Evolutionary conservation across 148 eudicot species (phyloP).

Genomic region (Salicornia ramosissima): DNA sequence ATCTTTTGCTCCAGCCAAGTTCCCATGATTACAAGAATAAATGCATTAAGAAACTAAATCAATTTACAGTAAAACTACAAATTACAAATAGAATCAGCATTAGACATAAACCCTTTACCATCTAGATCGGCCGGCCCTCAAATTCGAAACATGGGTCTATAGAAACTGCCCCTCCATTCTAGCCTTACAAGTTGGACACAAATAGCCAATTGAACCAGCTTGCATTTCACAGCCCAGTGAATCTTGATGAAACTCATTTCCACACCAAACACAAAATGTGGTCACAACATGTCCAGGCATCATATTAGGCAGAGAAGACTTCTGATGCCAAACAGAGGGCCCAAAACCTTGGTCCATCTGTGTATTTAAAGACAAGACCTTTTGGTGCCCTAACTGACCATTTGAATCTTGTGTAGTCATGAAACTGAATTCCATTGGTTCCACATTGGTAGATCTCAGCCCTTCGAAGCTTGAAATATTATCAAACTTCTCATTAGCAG

Average conservation of each 20-base stretch:
- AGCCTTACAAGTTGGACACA: slow-evolving; percentile 82
- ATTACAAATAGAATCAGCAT: not conserved
- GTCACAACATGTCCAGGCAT: slow-evolving; percentile 37
- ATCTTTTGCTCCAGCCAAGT: not conserved
- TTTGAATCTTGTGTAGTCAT: slow-evolving; percentile 53
- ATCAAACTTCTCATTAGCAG: slow-evolving; percentile 45
- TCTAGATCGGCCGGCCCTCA: not conserved
- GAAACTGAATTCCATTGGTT: slow-evolving; percentile 89
- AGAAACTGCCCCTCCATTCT: slow-evolving; percentile 54
- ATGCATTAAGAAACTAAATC: slow-evolving; percentile 14
- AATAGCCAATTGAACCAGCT: slow-evolving; percentile 61
- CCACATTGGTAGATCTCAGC: slow-evolving; percentile 44
- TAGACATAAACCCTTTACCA: slow-evolving; percentile 16
- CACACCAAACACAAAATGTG: slow-evolving; percentile 77
- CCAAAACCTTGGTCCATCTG: slow-evolving; percentile 58
- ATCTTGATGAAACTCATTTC: slow-evolving; percentile 63
- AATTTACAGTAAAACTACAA: slow-evolving; percentile 14
- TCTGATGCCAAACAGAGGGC: slow-evolving; percentile 69
- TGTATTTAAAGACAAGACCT: slow-evolving; percentile 43
- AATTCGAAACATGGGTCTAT: slow-evolving; percentile 21
- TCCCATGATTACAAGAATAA: slow-evolving; percentile 14
- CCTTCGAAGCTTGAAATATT: slow-evolving; percentile 43
- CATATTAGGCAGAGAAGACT: slow-evolving; percentile 49
- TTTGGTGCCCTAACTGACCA: slow-evolving; percentile 51
- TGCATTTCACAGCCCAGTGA: slow-evolving; percentile 47